Conservation (phyloP, 2,329 filamentous ascomycete species). For the Colletotrichum costaricense region DNA sequence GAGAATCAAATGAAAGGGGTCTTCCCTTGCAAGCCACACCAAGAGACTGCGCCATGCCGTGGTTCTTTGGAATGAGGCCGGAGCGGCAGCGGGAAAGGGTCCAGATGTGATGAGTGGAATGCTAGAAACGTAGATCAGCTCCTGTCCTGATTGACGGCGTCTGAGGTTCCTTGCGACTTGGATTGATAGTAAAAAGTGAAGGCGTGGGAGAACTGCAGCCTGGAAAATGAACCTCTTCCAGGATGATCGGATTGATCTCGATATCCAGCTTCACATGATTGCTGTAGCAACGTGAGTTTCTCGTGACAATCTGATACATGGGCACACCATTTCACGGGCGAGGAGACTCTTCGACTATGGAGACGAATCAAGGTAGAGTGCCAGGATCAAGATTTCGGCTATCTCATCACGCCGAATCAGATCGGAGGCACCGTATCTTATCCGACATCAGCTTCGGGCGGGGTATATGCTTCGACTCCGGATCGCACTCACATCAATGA, state of each 20-base stretch:
- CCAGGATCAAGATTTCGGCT: not conserved
- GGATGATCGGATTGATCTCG: not conserved
- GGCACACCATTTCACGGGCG: not conserved
- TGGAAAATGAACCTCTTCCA: not conserved
- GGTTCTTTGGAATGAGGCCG: not conserved
- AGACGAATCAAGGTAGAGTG: not conserved
- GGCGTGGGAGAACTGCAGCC: not conserved
- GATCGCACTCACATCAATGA: not conserved
- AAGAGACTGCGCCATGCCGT: not conserved
- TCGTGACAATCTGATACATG: not conserved
- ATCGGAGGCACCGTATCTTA: not conserved
- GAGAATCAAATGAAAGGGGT: not conserved
- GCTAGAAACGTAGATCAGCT: not conserved
- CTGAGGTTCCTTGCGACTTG: not conserved
- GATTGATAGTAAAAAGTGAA: not conserved
- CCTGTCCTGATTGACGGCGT: not conserved
- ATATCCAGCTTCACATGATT: not conserved
- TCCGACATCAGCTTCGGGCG: constrained; percentile 7
- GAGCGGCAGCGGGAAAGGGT: not conserved
- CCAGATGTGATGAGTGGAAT: not conserved
- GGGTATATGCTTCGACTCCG: not conserved
- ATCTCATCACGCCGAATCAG: not conserved
- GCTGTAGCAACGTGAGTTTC: not conserved
- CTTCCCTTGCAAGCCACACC: not conserved
- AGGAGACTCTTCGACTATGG: not conserved